Percentiles rank a stretch among this genome's conserved stretches.
phyloP scores from a whole-genome alignment of 441 rosid genomes.

The Hura crepitans region DNA sequence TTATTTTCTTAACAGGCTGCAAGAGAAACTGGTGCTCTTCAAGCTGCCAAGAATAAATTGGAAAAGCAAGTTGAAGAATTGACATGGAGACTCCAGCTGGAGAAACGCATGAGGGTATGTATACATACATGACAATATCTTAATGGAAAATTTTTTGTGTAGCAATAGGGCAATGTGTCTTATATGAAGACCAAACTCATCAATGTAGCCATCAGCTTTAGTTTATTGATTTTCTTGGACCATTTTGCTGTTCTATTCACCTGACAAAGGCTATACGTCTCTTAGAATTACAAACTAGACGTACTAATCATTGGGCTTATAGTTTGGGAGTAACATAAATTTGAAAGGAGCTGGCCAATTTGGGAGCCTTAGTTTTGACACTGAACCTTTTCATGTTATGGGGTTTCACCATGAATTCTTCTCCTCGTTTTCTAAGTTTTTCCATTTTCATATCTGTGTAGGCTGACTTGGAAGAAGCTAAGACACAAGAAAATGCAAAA shows the following conservation, averaged over 20 bases:
- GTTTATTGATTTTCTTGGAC: constrained; percentile 7
- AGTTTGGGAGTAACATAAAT: neutral
- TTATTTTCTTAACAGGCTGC: constrained; percentile 63
- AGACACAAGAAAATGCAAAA: constrained; percentile 81
- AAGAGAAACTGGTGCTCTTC: constrained; percentile 97
- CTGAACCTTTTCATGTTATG: neutral
- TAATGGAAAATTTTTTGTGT: neutral
- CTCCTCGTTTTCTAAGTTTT: constrained; percentile 15
- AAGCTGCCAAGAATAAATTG: constrained; percentile 92
- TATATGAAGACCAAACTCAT: neutral
- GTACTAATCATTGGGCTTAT: neutral
- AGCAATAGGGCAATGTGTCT: neutral
- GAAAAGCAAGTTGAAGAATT: constrained; percentile 98
- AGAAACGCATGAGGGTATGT: constrained; percentile 83
- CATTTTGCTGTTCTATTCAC: neutral
- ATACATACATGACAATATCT: constrained; percentile 26
- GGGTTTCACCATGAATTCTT: neutral
- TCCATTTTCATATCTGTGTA: constrained; percentile 33
- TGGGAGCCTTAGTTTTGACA: neutral
- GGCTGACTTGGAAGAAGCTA: constrained; percentile 92
- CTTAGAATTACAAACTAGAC: neutral
- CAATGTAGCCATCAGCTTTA: constrained; percentile 6
- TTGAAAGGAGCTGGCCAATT: neutral
- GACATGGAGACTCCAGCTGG: constrained; percentile 85
- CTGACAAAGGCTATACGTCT: neutral